Conservation (phyloP, 2,329 filamentous ascomycete genomes). For the Fusarium cyanostomum region DNA sequence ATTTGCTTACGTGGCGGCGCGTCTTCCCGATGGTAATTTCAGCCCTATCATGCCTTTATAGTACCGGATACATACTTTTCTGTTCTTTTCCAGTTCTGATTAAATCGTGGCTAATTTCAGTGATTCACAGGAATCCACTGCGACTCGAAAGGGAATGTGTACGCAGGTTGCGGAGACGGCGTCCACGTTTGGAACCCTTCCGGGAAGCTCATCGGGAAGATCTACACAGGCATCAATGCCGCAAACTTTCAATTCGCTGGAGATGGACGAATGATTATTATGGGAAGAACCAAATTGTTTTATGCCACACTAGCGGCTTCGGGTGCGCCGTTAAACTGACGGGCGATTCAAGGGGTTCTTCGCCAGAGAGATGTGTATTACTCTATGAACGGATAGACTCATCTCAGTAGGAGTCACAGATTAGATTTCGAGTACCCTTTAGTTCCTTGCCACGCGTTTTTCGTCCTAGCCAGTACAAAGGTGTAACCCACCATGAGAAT, state of each 20-base stretch:
- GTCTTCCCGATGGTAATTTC: constrained; percentile 65
- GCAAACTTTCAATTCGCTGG: constrained; percentile 59
- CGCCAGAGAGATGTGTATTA: not conserved
- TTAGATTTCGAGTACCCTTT: no score
- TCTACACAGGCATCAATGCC: constrained; percentile 57
- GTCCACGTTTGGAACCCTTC: constrained; percentile 59
- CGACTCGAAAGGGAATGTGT: constrained; percentile 65
- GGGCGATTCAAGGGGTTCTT: no score
- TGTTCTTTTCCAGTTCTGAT: not conserved
- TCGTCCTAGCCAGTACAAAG: no score
- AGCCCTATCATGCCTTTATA: not conserved
- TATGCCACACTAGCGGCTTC: constrained; percentile 43
- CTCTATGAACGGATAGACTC: no score
- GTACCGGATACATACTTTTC: no score
- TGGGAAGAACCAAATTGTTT: constrained; percentile 48
- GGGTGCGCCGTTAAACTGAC: constrained; percentile 22
- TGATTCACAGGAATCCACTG: constrained; percentile 59
- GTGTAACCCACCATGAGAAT: no score
- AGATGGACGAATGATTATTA: constrained; percentile 49
- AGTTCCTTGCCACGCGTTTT: no score
- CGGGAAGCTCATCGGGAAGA: constrained; percentile 63
- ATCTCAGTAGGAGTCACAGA: no score
- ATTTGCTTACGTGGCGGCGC: constrained; percentile 65
- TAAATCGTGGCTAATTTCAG: not conserved
- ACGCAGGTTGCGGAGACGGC: constrained; percentile 59